These are phyloP conservation scores for Teratosphaeria viscida DNA, from an alignment of 2,329 filamentous ascomycete species.

Conservation along the genomic window DNA sequence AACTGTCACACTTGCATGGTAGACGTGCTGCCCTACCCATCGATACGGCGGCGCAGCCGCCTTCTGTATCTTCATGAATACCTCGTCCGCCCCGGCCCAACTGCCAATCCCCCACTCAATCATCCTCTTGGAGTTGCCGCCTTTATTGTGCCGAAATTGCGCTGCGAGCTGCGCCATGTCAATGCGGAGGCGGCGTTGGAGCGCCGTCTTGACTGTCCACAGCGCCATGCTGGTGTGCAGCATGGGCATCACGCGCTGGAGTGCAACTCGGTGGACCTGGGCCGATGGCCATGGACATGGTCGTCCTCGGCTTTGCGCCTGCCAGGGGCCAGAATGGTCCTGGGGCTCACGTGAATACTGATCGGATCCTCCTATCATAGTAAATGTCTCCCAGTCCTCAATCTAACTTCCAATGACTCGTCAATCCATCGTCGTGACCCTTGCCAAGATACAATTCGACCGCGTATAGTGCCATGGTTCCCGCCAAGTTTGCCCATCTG, in stretches of 20 bases:
- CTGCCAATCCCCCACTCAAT: neutral
- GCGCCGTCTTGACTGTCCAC: neutral
- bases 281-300: neutral
- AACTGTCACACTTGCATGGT: neutral
- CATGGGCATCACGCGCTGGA: too few relatives aligned
- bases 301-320: neutral
- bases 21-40: neutral
- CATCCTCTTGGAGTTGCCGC: neutral
- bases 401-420: slow-evolving; percentile 13
- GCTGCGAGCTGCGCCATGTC: neutral
- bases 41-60: neutral
- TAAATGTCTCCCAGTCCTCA: slow-evolving; percentile 6
- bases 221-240: too few relatives aligned
- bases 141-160: neutral
- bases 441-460: slow-evolving; percentile 81
- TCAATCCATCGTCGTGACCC: slow-evolving; percentile 52
- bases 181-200: neutral
- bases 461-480: slow-evolving; percentile 82
- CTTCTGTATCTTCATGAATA: neutral
- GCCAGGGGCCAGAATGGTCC: neutral
- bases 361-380: neutral
- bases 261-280: neutral
- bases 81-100: neutral
- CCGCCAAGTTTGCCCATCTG: slow-evolving; percentile 86
- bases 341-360: neutral